Percentiles rank a stretch among this genome's conserved stretches.
Evolutionary conservation across 345 rosid species (phyloP).

Genomic region (Boechera stricta): DNA sequence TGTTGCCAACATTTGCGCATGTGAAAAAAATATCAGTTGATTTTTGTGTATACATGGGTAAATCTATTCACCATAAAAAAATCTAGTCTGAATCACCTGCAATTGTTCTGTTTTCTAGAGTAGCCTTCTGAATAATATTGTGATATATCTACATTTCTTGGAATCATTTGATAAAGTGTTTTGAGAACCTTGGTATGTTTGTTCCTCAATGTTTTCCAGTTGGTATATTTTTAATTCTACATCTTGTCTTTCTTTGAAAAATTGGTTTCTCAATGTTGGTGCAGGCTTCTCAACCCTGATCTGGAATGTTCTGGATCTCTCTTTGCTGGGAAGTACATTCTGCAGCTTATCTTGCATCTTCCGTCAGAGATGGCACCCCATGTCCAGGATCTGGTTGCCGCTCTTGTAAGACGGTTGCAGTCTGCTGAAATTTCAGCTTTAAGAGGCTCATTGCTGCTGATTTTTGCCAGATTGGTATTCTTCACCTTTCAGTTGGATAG

Average conservation of each 20-base stretch:
- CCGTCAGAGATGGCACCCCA: conserved; percentile 88
- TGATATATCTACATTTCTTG: conserved; percentile 12
- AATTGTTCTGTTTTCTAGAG: conserved; percentile 1
- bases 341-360: conserved; percentile 93
- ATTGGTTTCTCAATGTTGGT: conserved; percentile 30
- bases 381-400: conserved; percentile 71
- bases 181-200: conserved; percentile 28
- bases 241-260: conserved; percentile 21
- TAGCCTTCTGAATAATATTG: conserved; percentile 7
- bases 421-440: conserved; percentile 78
- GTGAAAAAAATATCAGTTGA: conserved; percentile 10
- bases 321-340: conserved; percentile 82
- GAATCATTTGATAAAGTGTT: conserved; percentile 16
- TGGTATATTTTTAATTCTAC: conserved; percentile 18
- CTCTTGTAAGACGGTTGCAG: conserved; percentile 88
- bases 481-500: conserved; percentile 30
- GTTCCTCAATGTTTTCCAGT: conserved; percentile 21
- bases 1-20: conserved; percentile 25
- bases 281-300: conserved; percentile 90
- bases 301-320: conserved; percentile 95
- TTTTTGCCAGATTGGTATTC: conserved; percentile 92
- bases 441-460: conserved; percentile 78
- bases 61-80: conserved; percentile 13
- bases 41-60: conserved; percentile 2
- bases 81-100: conserved; percentile 14